These are phyloP conservation scores for Gypsophila paniculata DNA, from an alignment of 179 eudicot genomes.

Conservation along the genomic window DNA sequence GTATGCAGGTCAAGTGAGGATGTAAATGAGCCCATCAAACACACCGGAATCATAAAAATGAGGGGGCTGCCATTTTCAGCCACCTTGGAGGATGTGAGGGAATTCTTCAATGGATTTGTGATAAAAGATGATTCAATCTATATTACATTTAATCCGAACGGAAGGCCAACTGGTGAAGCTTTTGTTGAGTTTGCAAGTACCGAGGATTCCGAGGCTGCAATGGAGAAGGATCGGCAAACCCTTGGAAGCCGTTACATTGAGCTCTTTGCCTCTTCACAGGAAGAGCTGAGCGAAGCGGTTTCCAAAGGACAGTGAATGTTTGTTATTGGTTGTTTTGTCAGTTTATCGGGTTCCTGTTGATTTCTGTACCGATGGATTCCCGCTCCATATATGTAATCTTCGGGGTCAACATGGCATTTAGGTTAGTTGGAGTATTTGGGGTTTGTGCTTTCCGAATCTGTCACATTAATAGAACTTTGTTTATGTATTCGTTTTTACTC, in stretches of 20 bases:
- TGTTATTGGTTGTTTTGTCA: background rate
- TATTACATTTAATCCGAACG: conserved; percentile 55
- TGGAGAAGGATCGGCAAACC: conserved; percentile 77
- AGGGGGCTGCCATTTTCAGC: conserved; percentile 87
- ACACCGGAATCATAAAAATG: conserved; percentile 69
- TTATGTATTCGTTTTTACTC: background rate
- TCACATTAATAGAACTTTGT: background rate
- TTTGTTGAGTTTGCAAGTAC: conserved; percentile 74
- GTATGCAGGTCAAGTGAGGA: conserved; percentile 31
- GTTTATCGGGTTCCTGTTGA: background rate
- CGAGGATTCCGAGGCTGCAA: conserved; percentile 83
- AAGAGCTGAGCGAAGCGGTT: conserved; percentile 72
- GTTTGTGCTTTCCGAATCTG: background rate
- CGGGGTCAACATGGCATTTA: background rate
- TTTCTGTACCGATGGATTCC: conserved; percentile 14
- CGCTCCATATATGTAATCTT: background rate
- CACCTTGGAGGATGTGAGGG: conserved; percentile 59
- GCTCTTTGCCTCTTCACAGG: conserved; percentile 66
- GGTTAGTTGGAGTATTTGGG: background rate
- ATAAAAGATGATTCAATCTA: conserved; percentile 60
- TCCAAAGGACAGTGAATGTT: conserved; percentile 47
- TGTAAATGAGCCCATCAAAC: conserved; percentile 41
- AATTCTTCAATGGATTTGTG: conserved; percentile 63
- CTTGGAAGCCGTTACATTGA: conserved; percentile 90
- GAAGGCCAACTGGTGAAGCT: conserved; percentile 87